Evolutionary conservation across 2,329 filamentous ascomycete genomes (phyloP), one percentile per base, ranked within the genome.

Genomic region (Phyllosticta capitalensis): DNA sequence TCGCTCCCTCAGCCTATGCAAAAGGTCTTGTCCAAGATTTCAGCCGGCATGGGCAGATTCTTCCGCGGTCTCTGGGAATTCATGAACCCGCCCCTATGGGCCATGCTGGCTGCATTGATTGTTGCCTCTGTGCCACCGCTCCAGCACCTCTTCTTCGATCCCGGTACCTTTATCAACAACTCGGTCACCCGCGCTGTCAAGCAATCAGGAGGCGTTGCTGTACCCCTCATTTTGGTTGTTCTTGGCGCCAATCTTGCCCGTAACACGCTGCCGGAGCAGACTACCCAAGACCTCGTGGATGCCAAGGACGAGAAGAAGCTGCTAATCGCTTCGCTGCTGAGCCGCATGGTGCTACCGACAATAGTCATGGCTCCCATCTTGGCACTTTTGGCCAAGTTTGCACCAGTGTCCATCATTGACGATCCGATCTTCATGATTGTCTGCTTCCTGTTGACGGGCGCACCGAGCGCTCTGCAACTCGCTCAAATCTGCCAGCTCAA

Each of bases 401-500:
- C 96, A 24, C 90, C 90, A 2, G 82, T 99, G 68, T 95, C 89
- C 78, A 97, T 99, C 66, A 79, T 99, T 33, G 94, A 95, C 71
- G 94, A 99, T 70, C 94, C 94, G 9, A 99, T 99, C 67, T 99
- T 99, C 73, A 86, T 99, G 65, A 90, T 99, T 65, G 94, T 99
- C 38, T 96, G 92, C 76, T 99, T 97, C 81, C 79, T 99, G 64
- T 87, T 99, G 65, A 92, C 90, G 0, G 94, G 94, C 38, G 94
- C 94, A 2, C 94, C 94, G 5, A 95, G 88, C 63, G 94, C 94
- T 24, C 79, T 99, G 64, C 94, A 99, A 75, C 78, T 99, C 69
- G 92, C 94, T 6, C 94, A 99, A 76, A 99, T 99, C 62, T 99
- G 94, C 76, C 94, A 97, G 80, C 89, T 97, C 76, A 99, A 99